Percentiles rank a stretch among this genome's conserved stretches.
phyloP scores from a whole-genome alignment of 1,284 basidiomycete genomes.

The Ceratorhiza oryzae-sativae region DNA sequence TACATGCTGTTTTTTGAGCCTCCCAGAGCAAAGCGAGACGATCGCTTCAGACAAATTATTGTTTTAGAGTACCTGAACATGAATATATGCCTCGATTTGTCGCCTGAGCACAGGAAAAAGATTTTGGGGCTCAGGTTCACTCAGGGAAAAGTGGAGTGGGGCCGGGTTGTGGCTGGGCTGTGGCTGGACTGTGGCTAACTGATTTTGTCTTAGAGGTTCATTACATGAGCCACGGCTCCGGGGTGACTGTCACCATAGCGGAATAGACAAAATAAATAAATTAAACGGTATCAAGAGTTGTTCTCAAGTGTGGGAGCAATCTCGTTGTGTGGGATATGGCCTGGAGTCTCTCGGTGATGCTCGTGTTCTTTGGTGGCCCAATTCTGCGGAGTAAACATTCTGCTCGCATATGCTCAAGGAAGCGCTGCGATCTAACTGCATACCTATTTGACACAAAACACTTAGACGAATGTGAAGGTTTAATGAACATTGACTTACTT shows the following conservation, averaged over 20 bases:
- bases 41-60: neutral
- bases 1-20: neutral
- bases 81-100: neutral
- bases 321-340: neutral
- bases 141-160: conserved; percentile 1
- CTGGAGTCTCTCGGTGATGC: conserved; percentile 30
- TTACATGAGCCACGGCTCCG: neutral
- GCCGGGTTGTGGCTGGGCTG: neutral
- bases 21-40: neutral
- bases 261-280: neutral
- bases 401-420: conserved; percentile 39
- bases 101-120: neutral
- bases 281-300: neutral
- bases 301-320: neutral
- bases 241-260: neutral
- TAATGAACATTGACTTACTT: conserved; percentile 14
- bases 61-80: neutral
- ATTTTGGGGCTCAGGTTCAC: neutral
- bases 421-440: conserved; percentile 27
- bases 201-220: neutral
- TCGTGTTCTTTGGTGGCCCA: conserved; percentile 39
- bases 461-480: neutral
- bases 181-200: neutral
- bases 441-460: conserved; percentile 15
- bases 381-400: conserved; percentile 8